Evolutionary conservation across 2,329 filamentous ascomycete genomes (phyloP).

Genomic region (Aspergillus latus): DNA sequence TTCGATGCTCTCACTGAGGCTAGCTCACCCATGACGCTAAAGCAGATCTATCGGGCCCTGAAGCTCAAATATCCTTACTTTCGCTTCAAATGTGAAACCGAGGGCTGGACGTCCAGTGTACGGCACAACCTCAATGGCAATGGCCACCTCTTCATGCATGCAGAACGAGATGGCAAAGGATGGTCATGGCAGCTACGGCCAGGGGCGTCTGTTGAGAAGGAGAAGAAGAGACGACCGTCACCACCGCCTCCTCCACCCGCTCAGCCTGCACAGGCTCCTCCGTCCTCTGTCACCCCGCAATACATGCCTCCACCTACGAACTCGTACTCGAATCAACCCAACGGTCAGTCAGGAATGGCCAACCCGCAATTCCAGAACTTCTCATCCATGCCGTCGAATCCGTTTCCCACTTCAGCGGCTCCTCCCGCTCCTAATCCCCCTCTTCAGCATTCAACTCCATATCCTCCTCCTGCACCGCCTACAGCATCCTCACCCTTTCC

Average conservation of each 20-base stretch:
- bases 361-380: constrained; percentile 40
- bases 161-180: constrained; percentile 62
- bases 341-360: constrained; percentile 30
- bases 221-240: constrained; percentile 52
- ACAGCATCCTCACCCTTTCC: constrained; percentile 37
- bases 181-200: constrained; percentile 63
- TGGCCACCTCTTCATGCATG: constrained; percentile 59
- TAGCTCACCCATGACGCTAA: constrained; percentile 59
- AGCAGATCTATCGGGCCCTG: constrained; percentile 65
- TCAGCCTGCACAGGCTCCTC: constrained; percentile 30
- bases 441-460: constrained; percentile 25
- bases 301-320: constrained; percentile 39
- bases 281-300: constrained; percentile 29
- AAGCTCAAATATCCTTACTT: constrained; percentile 63
- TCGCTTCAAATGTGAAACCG: constrained; percentile 62
- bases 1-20: constrained; percentile 62
- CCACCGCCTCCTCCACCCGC: constrained; percentile 43
- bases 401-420: constrained; percentile 29
- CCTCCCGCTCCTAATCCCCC: constrained; percentile 22
- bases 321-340: constrained; percentile 31
- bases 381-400: constrained; percentile 35
- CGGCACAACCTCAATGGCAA: constrained; percentile 62
- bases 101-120: constrained; percentile 67
- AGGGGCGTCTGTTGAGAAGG: constrained; percentile 60
- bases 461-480: constrained; percentile 24